Evolutionary conservation across 1,139 yeast species (phyloP).

Genomic region (Kodamaea sp.): DNA sequence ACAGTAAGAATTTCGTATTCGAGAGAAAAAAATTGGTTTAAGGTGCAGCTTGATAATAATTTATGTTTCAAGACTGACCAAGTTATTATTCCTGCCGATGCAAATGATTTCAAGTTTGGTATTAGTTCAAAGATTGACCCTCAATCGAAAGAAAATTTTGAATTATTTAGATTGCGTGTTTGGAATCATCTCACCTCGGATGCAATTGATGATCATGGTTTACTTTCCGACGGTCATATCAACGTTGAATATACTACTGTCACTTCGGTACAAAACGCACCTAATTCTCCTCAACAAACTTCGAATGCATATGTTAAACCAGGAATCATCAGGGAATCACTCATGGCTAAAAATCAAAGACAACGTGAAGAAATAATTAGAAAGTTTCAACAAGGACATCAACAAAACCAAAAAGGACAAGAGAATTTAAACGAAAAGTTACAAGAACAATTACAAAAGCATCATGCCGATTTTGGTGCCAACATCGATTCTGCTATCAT

Average conservation of each 20-base stretch:
- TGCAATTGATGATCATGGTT: slow-evolving; percentile 55
- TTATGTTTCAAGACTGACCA: slow-evolving; percentile 64
- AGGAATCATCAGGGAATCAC: slow-evolving; percentile 29
- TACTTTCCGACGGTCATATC: slow-evolving; percentile 43
- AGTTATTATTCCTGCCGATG: slow-evolving; percentile 33
- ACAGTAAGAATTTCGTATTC: slow-evolving; percentile 64
- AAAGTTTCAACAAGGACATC: slow-evolving; percentile 1
- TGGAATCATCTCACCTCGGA: slow-evolving; percentile 54
- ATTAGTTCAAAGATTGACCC: slow-evolving; percentile 43
- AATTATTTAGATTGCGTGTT: slow-evolving; percentile 52
- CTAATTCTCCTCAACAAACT: slow-evolving; percentile 1
- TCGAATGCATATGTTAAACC: slow-evolving; percentile 14
- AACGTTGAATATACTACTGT: slow-evolving; percentile 23
- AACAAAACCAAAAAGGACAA: slow-evolving; percentile 5
- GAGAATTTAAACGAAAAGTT: neutral
- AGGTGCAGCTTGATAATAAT: slow-evolving; percentile 66
- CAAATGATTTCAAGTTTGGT: slow-evolving; percentile 45
- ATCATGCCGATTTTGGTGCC: neutral
- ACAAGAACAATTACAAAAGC: slow-evolving; percentile 3
- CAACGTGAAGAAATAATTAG: slow-evolving; percentile 21
- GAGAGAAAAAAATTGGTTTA: slow-evolving; percentile 38
- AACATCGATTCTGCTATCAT: neutral
- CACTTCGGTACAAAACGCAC: slow-evolving; percentile 1
- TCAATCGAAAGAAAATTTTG: slow-evolving; percentile 52
- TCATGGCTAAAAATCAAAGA: slow-evolving; percentile 36